Conservation (phyloP, 805 yeast genomes). For the Saccharomycopsis vini region DNA sequence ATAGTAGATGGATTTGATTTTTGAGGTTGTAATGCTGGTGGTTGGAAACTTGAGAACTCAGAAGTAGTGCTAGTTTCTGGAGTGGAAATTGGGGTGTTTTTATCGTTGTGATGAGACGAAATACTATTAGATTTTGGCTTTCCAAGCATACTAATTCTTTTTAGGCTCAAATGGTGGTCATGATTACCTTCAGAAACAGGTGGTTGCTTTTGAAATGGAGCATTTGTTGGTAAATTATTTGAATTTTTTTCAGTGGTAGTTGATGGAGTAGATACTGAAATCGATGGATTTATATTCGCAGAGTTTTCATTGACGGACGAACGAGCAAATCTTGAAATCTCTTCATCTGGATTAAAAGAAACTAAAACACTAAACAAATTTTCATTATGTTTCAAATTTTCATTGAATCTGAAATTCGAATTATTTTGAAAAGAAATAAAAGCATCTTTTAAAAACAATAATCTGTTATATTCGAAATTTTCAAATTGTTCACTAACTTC, state of each 20-base stretch:
- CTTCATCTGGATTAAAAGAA: constrained; percentile 18
- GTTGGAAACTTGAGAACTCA: not conserved
- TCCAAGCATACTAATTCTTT: no score
- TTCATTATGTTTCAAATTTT: constrained; percentile 19
- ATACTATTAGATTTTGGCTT: no score
- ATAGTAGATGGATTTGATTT: constrained; percentile 15
- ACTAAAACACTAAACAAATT: constrained; percentile 16
- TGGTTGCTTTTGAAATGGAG: no score
- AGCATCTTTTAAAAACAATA: constrained; percentile 18
- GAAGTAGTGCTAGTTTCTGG: constrained; percentile 5
- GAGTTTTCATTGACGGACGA: not conserved
- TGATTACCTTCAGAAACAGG: no score
- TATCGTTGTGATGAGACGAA: no score
- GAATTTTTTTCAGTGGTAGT: not conserved
- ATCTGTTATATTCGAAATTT: constrained; percentile 18
- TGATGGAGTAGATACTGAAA: not conserved
- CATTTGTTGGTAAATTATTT: no score
- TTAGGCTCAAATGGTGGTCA: no score
- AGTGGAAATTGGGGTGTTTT: no score
- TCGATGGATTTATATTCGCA: not conserved
- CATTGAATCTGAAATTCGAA: constrained; percentile 15
- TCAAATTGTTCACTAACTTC: constrained; percentile 16
- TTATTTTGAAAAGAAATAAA: constrained; percentile 17
- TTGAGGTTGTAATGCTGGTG: constrained; percentile 12
- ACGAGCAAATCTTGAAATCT: constrained; percentile 16